phyloP scores from a whole-genome alignment of 768 basidiomycete species.

The Lactarius indigo region DNA sequence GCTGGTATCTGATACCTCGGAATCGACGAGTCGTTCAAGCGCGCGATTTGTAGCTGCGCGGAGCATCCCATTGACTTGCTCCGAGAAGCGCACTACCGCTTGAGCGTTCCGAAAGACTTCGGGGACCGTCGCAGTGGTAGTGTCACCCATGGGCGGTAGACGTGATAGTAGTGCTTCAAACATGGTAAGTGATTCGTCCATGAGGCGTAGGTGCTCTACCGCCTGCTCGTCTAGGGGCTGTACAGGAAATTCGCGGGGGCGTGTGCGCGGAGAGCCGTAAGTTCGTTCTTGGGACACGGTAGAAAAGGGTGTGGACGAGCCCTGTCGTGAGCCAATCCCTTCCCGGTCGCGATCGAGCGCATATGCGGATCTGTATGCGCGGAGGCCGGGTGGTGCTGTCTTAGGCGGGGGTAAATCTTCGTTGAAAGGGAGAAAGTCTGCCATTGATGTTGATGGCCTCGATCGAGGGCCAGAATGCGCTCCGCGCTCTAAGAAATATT shows the following conservation, averaged over 20 bases:
- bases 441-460: constrained; percentile 37
- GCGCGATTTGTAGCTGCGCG: constrained; percentile 53
- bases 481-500: constrained; percentile 16
- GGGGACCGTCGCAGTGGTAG: constrained; percentile 39
- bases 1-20: constrained; percentile 58
- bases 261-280: constrained; percentile 24
- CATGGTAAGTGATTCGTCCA: constrained; percentile 64
- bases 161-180: constrained; percentile 67
- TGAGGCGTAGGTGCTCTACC: constrained; percentile 62
- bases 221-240: constrained; percentile 25
- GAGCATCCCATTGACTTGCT: constrained; percentile 61
- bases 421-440: constrained; percentile 25
- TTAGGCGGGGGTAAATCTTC: constrained; percentile 34
- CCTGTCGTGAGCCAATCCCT: constrained; percentile 13
- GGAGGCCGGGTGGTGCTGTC: constrained; percentile 38
- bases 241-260: constrained; percentile 6
- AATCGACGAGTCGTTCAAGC: constrained; percentile 69
- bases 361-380: constrained; percentile 43
- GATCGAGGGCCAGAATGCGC: constrained; percentile 19
- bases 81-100: constrained; percentile 60
- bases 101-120: constrained; percentile 63
- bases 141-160: constrained; percentile 43
- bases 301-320: constrained; percentile 17
- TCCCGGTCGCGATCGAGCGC: constrained; percentile 32
- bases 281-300: constrained; percentile 24